Percentiles rank a stretch among this genome's conserved stretches.
Conservation (phyloP, 2,329 filamentous ascomycete genomes). For the Phialophora verrucosa region DNA sequence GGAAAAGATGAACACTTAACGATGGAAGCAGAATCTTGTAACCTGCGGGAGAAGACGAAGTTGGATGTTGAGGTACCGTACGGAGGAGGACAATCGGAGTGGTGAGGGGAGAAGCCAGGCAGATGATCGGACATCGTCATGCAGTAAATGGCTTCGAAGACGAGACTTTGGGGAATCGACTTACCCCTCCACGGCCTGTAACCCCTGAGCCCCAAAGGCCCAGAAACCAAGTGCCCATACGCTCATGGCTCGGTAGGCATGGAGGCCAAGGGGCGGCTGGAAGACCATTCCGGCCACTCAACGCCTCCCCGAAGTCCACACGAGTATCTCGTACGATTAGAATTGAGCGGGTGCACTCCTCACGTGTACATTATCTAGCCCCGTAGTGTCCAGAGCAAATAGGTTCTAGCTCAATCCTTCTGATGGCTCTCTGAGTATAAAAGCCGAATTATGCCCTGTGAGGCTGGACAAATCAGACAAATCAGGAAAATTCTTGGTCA, state of each 20-base stretch:
- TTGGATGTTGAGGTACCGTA: neutral
- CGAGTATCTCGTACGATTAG: neutral
- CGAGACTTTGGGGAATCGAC: too few species aligned
- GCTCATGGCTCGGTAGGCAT: neutral
- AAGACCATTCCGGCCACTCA: neutral
- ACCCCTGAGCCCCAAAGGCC: neutral
- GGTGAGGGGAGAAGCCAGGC: neutral
- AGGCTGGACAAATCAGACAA: neutral
- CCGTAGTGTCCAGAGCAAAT: neutral
- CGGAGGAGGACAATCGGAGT: neutral
- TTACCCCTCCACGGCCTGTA: neutral
- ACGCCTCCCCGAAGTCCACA: neutral
- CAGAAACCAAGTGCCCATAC: neutral
- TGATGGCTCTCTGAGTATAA: neutral
- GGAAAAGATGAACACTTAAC: neutral
- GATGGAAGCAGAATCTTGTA: neutral
- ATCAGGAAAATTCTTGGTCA: neutral
- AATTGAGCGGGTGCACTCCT: too few species aligned
- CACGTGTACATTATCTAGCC: too few species aligned
- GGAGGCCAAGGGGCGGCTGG: neutral
- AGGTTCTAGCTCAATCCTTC: neutral
- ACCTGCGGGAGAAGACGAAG: neutral
- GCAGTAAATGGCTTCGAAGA: too few species aligned
- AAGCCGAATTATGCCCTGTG: neutral
- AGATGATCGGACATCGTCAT: neutral